Base-by-base conservation (phyloP, 2,329 filamentous ascomycete species). In the Diaporthe nobilis region DNA sequence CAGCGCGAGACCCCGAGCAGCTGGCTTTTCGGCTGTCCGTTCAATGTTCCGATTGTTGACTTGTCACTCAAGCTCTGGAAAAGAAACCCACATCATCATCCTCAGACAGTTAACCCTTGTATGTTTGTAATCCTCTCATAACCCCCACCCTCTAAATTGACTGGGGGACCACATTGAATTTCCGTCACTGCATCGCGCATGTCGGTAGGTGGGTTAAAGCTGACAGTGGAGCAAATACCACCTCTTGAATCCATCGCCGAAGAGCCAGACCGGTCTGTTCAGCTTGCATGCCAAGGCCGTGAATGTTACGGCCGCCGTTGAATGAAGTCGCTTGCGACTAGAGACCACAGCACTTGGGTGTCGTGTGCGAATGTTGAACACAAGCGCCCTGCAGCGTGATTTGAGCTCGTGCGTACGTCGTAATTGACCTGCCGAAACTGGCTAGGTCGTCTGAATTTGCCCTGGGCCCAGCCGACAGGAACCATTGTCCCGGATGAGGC, bases 361-460 rank as follows among this genome's bases (percentile, higher is more conserved):
- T 42, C n/a, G 57, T 42, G 25, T 65, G 25, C 47, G 44, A 67
- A 37, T 13, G 34, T 20, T 39, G 13, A 20, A 37, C 39, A 63
- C 63, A 67, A 13, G 31, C 31, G 63, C 44, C 60, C 63, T 68
- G 63, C 63, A 22, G 63, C 28, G 65, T 53, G 65, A 68, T 34
- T 53, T 53, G 63, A 42, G 65, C 65, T 68, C 34, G 28, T 53
- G 63, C 31, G 47, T 55, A 55, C 20, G 53, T 55, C 17, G 53
- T 28, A 39, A 25, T 20, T 51, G n/a, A 68, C 31, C 65, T 68
- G 47, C 65, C 47, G 12, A 13, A 53, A 53, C n/a, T 8, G 47
- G 65, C 34, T 68, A 68, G 61, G 28, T 53, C 31, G 31, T 53
- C 65, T 68, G 31, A 68, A 28, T 13, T 68, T 25, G 47, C 22